Conservation (phyloP, 2,329 filamentous ascomycete genomes). For the Ramularia endophylla region DNA sequence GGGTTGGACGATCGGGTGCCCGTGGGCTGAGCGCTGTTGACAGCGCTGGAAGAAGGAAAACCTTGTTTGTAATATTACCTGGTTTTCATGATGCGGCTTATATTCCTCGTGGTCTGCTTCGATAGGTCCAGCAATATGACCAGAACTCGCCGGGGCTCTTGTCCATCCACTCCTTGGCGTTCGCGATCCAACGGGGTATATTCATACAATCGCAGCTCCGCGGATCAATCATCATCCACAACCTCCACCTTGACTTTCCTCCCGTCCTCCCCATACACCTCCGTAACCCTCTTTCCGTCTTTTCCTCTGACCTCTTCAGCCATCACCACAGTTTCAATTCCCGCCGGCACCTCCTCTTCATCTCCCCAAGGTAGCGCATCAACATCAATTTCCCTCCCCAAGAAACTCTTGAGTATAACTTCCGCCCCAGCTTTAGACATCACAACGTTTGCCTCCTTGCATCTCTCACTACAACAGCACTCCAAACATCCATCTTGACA, state of each 20-base stretch:
- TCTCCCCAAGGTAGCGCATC: conserved; percentile 82
- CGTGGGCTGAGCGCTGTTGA: too few relatives aligned
- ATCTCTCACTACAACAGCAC: conserved; percentile 79
- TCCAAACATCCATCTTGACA: conserved; percentile 81
- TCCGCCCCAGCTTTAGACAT: conserved; percentile 87
- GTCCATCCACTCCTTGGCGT: too few relatives aligned
- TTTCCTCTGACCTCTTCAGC: conserved; percentile 58
- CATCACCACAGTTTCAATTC: conserved; percentile 75
- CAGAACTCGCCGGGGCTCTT: too few relatives aligned
- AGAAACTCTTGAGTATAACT: conserved; percentile 70
- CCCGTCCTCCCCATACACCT: conserved; percentile 8
- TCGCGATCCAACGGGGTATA: too few relatives aligned
- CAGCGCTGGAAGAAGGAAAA: too few relatives aligned
- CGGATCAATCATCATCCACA: neutral
- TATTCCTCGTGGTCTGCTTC: too few relatives aligned
- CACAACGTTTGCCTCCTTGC: conserved; percentile 80
- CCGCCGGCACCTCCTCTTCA: conserved; percentile 61
- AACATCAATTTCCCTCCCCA: conserved; percentile 73
- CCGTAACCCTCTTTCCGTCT: conserved; percentile 22
- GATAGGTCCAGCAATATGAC: too few relatives aligned
- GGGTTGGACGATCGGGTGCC: too few relatives aligned
- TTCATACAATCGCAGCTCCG: too few relatives aligned
- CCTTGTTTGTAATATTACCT: too few relatives aligned
- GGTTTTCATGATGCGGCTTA: too few relatives aligned
- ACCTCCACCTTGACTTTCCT: neutral